Conservation (phyloP, 2,329 filamentous ascomycete genomes). For the Chaetomiaceae sp. region DNA sequence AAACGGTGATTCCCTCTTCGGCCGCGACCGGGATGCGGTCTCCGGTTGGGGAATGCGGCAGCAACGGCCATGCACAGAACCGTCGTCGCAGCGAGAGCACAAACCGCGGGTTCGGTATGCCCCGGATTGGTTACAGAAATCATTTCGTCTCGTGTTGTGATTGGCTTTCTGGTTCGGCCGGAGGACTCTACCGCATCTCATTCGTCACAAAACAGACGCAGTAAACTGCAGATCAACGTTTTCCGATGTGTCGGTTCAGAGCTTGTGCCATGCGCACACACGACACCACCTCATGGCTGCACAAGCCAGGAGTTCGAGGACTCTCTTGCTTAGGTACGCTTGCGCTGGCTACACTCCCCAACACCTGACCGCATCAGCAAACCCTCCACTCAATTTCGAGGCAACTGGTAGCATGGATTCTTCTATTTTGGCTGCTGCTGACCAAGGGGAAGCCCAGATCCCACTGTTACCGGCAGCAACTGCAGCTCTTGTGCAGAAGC, state of each 20-base stretch:
- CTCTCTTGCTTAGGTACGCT: not conserved
- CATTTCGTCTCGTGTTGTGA: not conserved
- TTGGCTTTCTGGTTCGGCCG: conserved; percentile 8
- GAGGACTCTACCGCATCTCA: not conserved
- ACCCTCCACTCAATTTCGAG: no score
- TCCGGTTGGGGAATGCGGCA: not conserved
- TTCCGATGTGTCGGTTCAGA: conserved; percentile 11
- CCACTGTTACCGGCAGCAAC: no score
- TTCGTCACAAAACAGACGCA: not conserved
- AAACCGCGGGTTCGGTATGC: conserved; percentile 12
- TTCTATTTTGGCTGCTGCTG: no score
- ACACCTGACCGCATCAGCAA: no score
- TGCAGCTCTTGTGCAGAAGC: no score
- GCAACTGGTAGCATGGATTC: no score
- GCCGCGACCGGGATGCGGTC: conserved; percentile 1
- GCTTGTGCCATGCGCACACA: not conserved
- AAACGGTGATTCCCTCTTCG: not conserved
- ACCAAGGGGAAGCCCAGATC: no score
- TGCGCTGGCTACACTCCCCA: no score
- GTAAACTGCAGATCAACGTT: conserved; percentile 14
- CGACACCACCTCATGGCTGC: conserved; percentile 6
- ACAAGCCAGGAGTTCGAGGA: conserved; percentile 8
- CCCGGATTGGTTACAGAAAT: conserved; percentile 6
- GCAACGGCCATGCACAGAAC: conserved; percentile 4
- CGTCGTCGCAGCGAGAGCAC: conserved; percentile 2